Evolutionary conservation across 148 eudicot genomes (phyloP).

Genomic region (Spergularia marina): DNA sequence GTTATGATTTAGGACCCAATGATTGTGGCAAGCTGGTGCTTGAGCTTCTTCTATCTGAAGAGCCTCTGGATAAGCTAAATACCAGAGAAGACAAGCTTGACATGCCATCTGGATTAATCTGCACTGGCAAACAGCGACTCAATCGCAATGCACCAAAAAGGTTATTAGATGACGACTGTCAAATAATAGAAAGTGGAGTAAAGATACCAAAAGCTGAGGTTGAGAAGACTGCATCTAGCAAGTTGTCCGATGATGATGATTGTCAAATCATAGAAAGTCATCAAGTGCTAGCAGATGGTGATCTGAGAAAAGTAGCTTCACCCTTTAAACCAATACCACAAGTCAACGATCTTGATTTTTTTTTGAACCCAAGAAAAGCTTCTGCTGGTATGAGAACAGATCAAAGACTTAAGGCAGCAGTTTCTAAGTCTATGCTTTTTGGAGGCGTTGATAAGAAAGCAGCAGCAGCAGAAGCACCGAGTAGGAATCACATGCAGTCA

Average conservation of each 20-base stretch:
- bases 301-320: conserved; percentile 26
- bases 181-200: conserved; percentile 35
- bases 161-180: conserved; percentile 34
- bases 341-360: conserved; percentile 67
- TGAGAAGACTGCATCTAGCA: conserved; percentile 28
- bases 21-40: conserved; percentile 41
- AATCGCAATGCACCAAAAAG: conserved; percentile 23
- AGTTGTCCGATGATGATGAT: conserved; percentile 40
- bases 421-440: conserved; percentile 28
- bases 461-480: conserved; percentile 30
- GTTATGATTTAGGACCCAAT: conserved; percentile 22
- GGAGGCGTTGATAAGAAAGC: conserved; percentile 29
- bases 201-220: conserved; percentile 23
- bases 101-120: conserved; percentile 31
- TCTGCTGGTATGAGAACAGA: conserved; percentile 27
- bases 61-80: conserved; percentile 27
- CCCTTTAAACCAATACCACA: conserved; percentile 36
- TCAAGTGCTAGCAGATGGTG: conserved; percentile 28
- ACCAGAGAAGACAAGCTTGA: conserved; percentile 42
- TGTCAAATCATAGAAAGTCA: conserved; percentile 32
- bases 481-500: conserved; percentile 31
- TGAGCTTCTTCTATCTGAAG: conserved; percentile 48
- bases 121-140: conserved; percentile 20
- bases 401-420: conserved; percentile 27
- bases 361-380: conserved; percentile 54